Evolutionary conservation across 495 filamentous ascomycete species (phyloP).

Genomic region (Penicillium angulare): DNA sequence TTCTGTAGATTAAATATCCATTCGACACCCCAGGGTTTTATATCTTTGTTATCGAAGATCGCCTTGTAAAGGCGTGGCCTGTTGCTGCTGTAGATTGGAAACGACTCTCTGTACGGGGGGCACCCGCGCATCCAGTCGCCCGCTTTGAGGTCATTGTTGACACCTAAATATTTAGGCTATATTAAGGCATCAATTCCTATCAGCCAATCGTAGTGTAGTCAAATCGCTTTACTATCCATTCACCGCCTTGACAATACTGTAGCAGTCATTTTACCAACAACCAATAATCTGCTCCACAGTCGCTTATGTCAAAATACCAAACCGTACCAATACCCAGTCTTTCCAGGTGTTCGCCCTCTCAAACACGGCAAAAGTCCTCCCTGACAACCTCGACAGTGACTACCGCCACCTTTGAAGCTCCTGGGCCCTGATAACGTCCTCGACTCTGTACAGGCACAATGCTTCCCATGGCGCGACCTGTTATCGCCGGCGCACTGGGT

Average conservation of each 20-base stretch:
- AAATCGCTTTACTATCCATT: constrained; percentile 20
- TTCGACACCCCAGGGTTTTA: not conserved
- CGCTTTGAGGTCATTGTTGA: no score
- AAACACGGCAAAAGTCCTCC: constrained; percentile 23
- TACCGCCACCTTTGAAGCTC: constrained; percentile 22
- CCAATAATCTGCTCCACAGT: constrained; percentile 8
- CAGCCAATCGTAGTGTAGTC: constrained; percentile 17
- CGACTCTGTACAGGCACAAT: constrained; percentile 17
- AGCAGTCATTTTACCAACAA: not conserved
- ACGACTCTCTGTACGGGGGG: not conserved
- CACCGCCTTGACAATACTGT: constrained; percentile 26
- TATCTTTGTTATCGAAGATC: no score
- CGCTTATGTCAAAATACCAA: constrained; percentile 15
- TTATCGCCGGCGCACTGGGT: constrained; percentile 34
- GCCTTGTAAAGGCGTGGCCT: no score
- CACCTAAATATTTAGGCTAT: not conserved
- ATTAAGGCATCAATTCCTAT: not conserved
- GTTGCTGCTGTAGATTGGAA: no score
- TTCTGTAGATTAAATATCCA: constrained; percentile 8
- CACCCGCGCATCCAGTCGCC: no score
- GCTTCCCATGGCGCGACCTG: constrained; percentile 32
- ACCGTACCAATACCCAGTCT: constrained; percentile 9
- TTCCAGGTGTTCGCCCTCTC: constrained; percentile 15
- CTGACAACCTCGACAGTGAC: constrained; percentile 3
- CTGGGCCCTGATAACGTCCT: not conserved